Evolutionary conservation across 257 asterid genomes (phyloP), one percentile per base, ranked within the genome.

Genomic region (Paulownia fortunei): DNA sequence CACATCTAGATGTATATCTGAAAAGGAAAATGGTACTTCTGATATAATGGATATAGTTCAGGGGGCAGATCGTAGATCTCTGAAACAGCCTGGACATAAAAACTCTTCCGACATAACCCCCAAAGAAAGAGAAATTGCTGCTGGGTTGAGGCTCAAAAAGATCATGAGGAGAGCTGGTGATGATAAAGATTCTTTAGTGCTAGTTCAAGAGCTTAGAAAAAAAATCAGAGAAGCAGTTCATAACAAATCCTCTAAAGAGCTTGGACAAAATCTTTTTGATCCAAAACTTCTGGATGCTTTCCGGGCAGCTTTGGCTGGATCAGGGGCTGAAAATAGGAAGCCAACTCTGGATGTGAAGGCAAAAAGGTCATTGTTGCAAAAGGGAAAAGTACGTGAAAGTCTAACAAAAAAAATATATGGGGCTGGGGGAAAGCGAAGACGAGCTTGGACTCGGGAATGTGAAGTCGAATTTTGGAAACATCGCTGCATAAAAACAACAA

Each of bases 381-480:
- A 93, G 83, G 99, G 99, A 26, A 96, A 93, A 84, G 87, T 93
- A 47, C 98, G 99, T 79, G 99, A 93, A 84, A 91, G 86, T 85
- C 86, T 96, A 77, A 96, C 99, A 8, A 93, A 89, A 72, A 96
- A 93, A 72, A 93, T 96, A 80, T 96, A 96, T 81, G 97, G 99
- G 51, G 56, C 80, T 49, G 98, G 98, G 58, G 98, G 98, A 30
- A 96, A 86, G 85, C 84, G 99, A 65, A 82, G 77, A 81, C 88
- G 94, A 74, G 96, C 92, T 80, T 96, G 99, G 99, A 88, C 92
- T 84, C 88, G 99, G 55, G 98, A 96, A 84, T 92, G 97, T 84
- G 99, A 92, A 84, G 90, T 96, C 76, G 99, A 96, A 82, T 96
- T 95, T 76, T 96, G 99, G 99, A 96, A 89, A 85, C 91, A 93